Evolutionary conservation across 2,329 filamentous ascomycete species (phyloP).

Genomic region (Fusarium chuoi): DNA sequence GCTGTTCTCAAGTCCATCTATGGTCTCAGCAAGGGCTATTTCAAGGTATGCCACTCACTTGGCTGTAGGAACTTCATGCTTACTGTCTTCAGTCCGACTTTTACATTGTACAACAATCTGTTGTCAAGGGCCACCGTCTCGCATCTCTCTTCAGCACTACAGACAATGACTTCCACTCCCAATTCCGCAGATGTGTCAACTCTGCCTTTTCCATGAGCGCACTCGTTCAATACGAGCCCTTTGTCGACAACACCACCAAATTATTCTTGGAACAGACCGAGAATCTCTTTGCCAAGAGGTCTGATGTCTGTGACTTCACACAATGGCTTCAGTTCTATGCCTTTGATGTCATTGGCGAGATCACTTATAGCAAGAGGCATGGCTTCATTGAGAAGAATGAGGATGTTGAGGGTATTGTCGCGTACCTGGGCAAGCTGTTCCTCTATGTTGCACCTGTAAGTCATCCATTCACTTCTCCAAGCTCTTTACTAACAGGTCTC

Average conservation of each 20-base stretch:
- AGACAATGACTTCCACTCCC: constrained; percentile 79
- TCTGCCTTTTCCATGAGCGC: constrained; percentile 81
- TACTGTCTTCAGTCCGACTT: constrained; percentile 69
- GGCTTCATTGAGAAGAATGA: constrained; percentile 80
- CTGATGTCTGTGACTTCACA: constrained; percentile 65
- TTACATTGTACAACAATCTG: constrained; percentile 80
- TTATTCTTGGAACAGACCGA: constrained; percentile 74
- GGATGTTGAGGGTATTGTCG: constrained; percentile 79
- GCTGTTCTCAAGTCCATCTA: constrained; percentile 81
- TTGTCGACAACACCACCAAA: constrained; percentile 79
- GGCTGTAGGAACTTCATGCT: neutral
- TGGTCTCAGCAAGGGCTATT: constrained; percentile 82
- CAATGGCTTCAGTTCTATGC: constrained; percentile 83
- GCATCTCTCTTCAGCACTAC: constrained; percentile 81
- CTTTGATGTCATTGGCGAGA: constrained; percentile 82
- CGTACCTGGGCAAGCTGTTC: constrained; percentile 71
- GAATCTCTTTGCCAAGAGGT: constrained; percentile 60
- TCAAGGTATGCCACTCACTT: constrained; percentile 65
- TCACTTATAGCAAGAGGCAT: constrained; percentile 79
- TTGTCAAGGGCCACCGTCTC: constrained; percentile 73
- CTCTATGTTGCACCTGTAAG: constrained; percentile 75
- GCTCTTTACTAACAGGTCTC: neutral
- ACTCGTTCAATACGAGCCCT: constrained; percentile 81
- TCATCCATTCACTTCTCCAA: rapidly evolving
- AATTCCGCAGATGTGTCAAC: constrained; percentile 79